Conservation (phyloP, 495 filamentous ascomycete species). For the Penicillium tannophilum region DNA sequence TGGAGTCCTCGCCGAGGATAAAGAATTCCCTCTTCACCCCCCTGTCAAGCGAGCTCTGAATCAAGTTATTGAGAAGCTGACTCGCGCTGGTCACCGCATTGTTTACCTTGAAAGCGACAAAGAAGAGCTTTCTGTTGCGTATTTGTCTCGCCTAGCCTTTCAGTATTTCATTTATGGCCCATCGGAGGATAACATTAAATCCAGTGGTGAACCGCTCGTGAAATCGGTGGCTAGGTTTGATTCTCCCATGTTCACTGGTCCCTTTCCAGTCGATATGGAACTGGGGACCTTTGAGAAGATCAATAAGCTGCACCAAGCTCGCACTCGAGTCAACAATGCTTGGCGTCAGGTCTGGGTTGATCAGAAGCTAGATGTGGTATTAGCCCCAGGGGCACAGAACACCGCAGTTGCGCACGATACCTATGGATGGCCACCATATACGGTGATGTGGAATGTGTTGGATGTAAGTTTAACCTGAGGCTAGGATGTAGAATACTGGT, state of each 20-base stretch:
- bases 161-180: slow-evolving; percentile 37
- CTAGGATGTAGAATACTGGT: too few relatives aligned
- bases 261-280: slow-evolving; percentile 30
- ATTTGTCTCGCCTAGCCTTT: slow-evolving; percentile 25
- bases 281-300: slow-evolving; percentile 22
- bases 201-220: slow-evolving; percentile 34
- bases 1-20: slow-evolving; percentile 56
- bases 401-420: slow-evolving; percentile 52
- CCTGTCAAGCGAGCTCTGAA: slow-evolving; percentile 51
- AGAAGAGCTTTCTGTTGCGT: slow-evolving; percentile 17
- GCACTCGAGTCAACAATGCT: slow-evolving; percentile 12
- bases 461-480: slow-evolving; percentile 42
- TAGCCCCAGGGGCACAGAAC: slow-evolving; percentile 48
- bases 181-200: slow-evolving; percentile 22
- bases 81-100: slow-evolving; percentile 44
- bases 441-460: slow-evolving; percentile 51
- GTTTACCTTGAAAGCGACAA: slow-evolving; percentile 32
- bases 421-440: slow-evolving; percentile 49
- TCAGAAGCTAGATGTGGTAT: slow-evolving; percentile 45
- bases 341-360: slow-evolving; percentile 32
- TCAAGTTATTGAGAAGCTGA: slow-evolving; percentile 40
- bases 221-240: slow-evolving; percentile 20
- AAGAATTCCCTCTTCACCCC: slow-evolving; percentile 54
- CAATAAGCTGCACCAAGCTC: slow-evolving; percentile 23
- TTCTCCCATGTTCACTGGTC: slow-evolving; percentile 25